Conservation (phyloP, 148 eudicot species). For the Suaeda aralocaspica region DNA sequence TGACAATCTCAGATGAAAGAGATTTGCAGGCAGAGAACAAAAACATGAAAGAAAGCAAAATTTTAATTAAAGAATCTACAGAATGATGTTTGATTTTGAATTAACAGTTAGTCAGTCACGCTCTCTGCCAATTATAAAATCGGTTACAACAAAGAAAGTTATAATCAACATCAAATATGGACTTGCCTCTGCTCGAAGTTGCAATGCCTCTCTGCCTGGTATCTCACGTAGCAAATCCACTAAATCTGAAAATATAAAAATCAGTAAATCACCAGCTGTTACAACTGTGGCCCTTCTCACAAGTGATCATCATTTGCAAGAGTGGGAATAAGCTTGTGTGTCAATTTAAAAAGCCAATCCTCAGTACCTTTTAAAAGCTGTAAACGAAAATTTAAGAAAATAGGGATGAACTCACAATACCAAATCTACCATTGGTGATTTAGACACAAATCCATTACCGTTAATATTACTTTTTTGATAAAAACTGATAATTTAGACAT, state of each 20-base stretch:
- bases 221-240: slow-evolving; percentile 80
- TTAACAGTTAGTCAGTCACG: too few relatives aligned
- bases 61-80: neutral
- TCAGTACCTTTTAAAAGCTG: too few relatives aligned
- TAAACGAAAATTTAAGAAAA: too few relatives aligned
- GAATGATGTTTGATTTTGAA: neutral
- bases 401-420: too few relatives aligned
- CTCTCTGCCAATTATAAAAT: too few relatives aligned
- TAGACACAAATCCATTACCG: too few relatives aligned
- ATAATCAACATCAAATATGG: neutral
- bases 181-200: slow-evolving; percentile 78
- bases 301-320: neutral
- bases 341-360: too few relatives aligned
- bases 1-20: neutral
- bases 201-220: slow-evolving; percentile 80
- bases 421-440: too few relatives aligned
- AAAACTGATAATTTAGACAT: too few relatives aligned
- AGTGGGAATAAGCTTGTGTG: neutral
- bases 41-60: neutral
- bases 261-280: neutral
- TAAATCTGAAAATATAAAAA: slow-evolving; percentile 38
- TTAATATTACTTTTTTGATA: too few relatives aligned
- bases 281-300: neutral
- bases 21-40: neutral
- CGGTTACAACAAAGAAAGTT: neutral